Conservation (phyloP, 148 eudicot genomes). For the Cornus suecica region DNA sequence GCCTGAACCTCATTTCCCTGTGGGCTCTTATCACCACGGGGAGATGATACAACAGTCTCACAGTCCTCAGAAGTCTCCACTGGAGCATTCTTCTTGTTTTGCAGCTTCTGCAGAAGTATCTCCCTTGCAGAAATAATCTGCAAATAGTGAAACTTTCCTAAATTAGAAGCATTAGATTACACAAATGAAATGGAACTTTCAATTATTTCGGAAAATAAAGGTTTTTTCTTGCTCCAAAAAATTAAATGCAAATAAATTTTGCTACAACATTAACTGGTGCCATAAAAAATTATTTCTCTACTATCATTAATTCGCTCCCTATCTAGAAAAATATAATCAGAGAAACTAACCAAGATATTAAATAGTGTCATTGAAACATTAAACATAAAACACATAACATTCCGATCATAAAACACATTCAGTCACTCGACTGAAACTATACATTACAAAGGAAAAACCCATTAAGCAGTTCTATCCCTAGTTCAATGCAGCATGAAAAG, state of each 20-base stretch:
- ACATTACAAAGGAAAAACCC: too few relatives aligned
- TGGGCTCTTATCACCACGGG: slow-evolving; percentile 10
- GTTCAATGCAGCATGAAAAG: too few relatives aligned
- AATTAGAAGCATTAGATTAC: neutral
- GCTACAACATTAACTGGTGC: too few relatives aligned
- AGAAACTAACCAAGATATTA: neutral
- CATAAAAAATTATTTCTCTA: too few relatives aligned
- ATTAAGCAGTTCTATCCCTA: too few relatives aligned
- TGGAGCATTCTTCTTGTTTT: slow-evolving; percentile 29
- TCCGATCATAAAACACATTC: neutral
- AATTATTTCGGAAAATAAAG: too few relatives aligned
- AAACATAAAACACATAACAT: too few relatives aligned
- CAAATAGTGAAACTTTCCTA: slow-evolving; percentile 13
- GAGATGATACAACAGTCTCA: slow-evolving; percentile 16
- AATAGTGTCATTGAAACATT: neutral
- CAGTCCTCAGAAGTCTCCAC: slow-evolving; percentile 28
- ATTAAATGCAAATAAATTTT: too few relatives aligned
- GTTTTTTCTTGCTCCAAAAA: too few relatives aligned
- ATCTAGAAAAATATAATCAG: neutral
- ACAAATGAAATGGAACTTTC: too few relatives aligned
- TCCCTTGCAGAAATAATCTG: slow-evolving; percentile 59
- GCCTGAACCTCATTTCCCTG: slow-evolving; percentile 5
- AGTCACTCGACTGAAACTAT: neutral
- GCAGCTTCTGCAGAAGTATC: slow-evolving; percentile 41
- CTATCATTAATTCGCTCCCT: neutral